Conservation (phyloP, 2,329 filamentous ascomycete species). For the Orbilia blumenaviensis region DNA sequence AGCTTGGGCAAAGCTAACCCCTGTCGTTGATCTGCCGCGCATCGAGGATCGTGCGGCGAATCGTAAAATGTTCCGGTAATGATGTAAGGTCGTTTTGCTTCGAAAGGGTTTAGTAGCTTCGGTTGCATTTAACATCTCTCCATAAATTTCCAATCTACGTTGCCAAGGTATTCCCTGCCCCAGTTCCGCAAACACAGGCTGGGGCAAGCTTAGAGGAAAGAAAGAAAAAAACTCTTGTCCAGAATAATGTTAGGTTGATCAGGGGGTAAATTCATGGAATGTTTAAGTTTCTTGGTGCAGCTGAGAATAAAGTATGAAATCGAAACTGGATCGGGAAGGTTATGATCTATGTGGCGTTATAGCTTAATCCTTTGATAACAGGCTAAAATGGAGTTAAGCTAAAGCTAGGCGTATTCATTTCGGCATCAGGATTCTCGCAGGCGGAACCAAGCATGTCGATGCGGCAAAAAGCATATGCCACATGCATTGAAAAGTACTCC, state of each 20-base stretch:
- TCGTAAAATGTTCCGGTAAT: constrained; percentile 10
- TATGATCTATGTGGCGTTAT: constrained; percentile 1
- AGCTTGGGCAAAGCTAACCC: too few relatives aligned
- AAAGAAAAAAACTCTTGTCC: neutral
- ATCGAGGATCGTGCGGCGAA: constrained; percentile 26
- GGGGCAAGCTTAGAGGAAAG: too few relatives aligned
- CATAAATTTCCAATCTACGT: too few relatives aligned
- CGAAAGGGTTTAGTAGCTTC: neutral
- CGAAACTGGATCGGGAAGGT: neutral
- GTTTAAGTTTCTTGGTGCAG: too few relatives aligned
- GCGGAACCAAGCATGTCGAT: constrained; percentile 10
- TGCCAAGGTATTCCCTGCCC: neutral
- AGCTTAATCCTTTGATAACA: neutral
- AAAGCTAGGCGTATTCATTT: neutral
- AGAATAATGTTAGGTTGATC: constrained; percentile 7
- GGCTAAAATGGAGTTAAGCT: neutral
- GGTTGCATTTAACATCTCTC: too few relatives aligned
- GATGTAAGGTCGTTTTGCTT: constrained; percentile 12
- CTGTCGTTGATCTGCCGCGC: constrained; percentile 47
- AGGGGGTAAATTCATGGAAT: too few relatives aligned
- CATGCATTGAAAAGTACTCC: neutral
- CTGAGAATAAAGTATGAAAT: neutral
- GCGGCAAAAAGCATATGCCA: constrained; percentile 15
- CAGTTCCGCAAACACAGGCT: neutral
- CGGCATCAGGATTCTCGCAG: neutral